Percentiles rank a stretch among this genome's conserved stretches.
Conservation (phyloP, 2,329 filamentous ascomycete genomes). For the Simplicillium sp. region DNA sequence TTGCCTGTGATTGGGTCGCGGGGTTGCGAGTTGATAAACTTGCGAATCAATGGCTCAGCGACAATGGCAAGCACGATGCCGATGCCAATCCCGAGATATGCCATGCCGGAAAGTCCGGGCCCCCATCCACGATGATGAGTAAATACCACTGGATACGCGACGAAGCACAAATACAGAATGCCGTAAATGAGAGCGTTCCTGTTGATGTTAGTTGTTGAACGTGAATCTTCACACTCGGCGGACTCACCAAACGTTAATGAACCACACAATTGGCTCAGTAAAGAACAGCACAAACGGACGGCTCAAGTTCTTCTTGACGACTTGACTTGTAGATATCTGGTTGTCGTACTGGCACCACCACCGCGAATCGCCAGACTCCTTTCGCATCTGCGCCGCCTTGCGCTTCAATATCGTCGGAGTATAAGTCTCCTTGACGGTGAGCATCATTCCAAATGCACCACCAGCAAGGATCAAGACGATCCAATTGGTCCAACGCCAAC, state of each 20-base stretch:
- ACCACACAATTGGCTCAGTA: conserved; percentile 66
- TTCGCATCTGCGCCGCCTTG: conserved; percentile 50
- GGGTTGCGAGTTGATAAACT: conserved; percentile 63
- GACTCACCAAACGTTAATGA: conserved; percentile 50
- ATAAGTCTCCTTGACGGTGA: conserved; percentile 60
- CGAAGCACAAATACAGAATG: conserved; percentile 76
- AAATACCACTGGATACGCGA: conserved; percentile 79
- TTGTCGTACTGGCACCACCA: conserved; percentile 72
- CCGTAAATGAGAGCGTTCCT: conserved; percentile 72
- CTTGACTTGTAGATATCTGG: conserved; percentile 45
- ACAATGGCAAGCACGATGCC: conserved; percentile 49
- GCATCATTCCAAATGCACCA: conserved; percentile 45
- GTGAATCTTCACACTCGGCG: background rate
- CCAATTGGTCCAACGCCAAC: conserved; percentile 80
- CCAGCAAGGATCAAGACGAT: conserved; percentile 60
- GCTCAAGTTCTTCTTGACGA: conserved; percentile 62
- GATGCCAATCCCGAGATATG: conserved; percentile 54
- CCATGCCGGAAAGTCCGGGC: conserved; percentile 59
- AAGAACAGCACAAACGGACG: conserved; percentile 65
- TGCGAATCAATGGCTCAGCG: conserved; percentile 58
- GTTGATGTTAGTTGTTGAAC: background rate
- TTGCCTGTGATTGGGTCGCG: conserved; percentile 63
- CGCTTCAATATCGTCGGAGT: conserved; percentile 56
- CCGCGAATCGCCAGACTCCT: conserved; percentile 56
- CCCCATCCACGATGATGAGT: conserved; percentile 63